These are phyloP conservation scores for Phoenix roebelenii DNA, from an alignment of 176 grass and related monocot species.

Conservation along the genomic window DNA sequence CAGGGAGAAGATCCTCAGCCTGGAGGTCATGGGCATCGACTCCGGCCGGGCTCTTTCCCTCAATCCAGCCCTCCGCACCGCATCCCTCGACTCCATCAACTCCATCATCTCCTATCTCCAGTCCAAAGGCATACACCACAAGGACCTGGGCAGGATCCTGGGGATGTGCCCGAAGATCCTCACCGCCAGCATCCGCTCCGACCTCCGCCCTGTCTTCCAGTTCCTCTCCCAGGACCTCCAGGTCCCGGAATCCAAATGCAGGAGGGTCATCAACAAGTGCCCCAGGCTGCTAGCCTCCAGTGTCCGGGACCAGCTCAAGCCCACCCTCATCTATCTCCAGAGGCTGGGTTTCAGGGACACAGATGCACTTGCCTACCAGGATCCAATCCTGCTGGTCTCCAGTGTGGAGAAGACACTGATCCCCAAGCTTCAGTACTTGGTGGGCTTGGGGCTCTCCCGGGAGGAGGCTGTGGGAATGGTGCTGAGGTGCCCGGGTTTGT, in stretches of 20 bases:
- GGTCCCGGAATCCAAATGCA: constrained; percentile 4
- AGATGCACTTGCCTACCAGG: constrained; percentile 30
- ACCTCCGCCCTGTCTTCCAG: constrained; percentile 36
- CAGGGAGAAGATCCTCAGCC: constrained; percentile 69
- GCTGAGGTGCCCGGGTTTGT: constrained; percentile 42
- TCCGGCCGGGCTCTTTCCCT: constrained; percentile 29
- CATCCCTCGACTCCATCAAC: constrained; percentile 46
- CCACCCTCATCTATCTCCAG: constrained; percentile 46
- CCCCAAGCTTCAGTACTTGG: constrained; percentile 55
- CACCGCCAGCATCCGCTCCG: constrained; percentile 26
- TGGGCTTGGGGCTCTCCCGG: constrained; percentile 22
- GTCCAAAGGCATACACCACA: constrained; percentile 41
- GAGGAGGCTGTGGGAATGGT: constrained; percentile 37
- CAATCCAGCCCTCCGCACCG: constrained; percentile 41
- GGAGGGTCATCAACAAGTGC: constrained; percentile 19
- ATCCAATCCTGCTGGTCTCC: constrained; percentile 50
- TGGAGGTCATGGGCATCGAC: constrained; percentile 75
- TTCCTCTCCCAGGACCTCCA: constrained; percentile 28
- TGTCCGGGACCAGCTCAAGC: constrained; percentile 39
- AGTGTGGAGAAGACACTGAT: constrained; percentile 57
- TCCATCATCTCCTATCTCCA: constrained; percentile 46
- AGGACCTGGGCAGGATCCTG: constrained; percentile 40
- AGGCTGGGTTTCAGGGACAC: constrained; percentile 24
- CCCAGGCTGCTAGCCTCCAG: constrained; percentile 51
- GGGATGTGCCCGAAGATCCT: constrained; percentile 41